Evolutionary conservation across 192 early-diverging fungal genomes (phyloP).

Genomic region (Gigaspora rosea): DNA sequence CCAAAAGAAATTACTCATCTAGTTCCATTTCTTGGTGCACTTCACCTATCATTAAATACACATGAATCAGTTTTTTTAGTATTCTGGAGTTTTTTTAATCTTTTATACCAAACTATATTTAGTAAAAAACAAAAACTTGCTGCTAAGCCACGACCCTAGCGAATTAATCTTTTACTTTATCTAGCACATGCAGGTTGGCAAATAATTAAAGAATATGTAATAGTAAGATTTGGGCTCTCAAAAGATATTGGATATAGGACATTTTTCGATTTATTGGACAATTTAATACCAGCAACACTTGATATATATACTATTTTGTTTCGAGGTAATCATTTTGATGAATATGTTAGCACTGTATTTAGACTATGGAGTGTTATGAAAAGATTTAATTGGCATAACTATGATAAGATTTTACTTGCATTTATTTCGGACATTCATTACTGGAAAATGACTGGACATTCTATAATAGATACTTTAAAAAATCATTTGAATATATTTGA

Average conservation of each 20-base stretch:
- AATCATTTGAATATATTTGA: slow-evolving; percentile 11
- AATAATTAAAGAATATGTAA: slow-evolving; percentile 2
- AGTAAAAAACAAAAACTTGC: slow-evolving; percentile 11
- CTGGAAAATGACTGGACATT: background rate
- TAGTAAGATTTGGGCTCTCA: background rate
- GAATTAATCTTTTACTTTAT: slow-evolving; percentile 16
- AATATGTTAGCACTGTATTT: slow-evolving; percentile 11
- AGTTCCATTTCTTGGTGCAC: background rate
- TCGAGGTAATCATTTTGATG: background rate
- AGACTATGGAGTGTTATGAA: background rate
- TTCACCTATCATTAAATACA: slow-evolving; percentile 12
- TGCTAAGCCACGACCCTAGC: background rate
- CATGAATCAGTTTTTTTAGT: slow-evolving; percentile 10
- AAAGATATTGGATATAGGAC: background rate
- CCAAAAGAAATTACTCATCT: background rate
- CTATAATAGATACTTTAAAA: slow-evolving; percentile 2
- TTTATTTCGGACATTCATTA: slow-evolving; percentile 11
- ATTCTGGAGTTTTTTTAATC: slow-evolving; percentile 18
- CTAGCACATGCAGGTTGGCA: background rate
- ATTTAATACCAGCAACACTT: background rate
- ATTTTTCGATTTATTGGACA: slow-evolving; percentile 8
- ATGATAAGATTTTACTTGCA: slow-evolving; percentile 11
- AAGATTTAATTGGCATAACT: background rate
- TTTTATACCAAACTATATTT: background rate
- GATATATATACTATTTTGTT: slow-evolving; percentile 14